phyloP scores from a whole-genome alignment of 306 rosid genomes.

The Dalbergia cochinchinensis region DNA sequence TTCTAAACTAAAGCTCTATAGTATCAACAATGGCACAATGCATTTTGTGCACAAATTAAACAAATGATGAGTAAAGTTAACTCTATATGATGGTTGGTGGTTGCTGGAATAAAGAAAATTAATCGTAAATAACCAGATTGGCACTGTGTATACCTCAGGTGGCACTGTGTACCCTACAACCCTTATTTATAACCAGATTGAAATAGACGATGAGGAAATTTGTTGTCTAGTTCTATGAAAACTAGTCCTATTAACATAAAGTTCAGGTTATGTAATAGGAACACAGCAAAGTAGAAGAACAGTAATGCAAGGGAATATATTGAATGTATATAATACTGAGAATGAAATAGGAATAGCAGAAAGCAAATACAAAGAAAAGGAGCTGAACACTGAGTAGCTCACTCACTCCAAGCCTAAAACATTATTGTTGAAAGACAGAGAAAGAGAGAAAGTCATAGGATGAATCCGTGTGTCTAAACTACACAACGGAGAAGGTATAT shows the following conservation, averaged over 20 bases:
- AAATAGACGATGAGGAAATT: not conserved
- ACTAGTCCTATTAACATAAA: not conserved
- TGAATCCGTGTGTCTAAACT: no score
- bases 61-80: not conserved
- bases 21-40: not conserved
- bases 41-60: slow-evolving; percentile 1
- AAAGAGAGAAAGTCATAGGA: no score
- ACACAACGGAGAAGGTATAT: no score
- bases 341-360: no score
- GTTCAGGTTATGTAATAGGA: not conserved
- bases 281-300: no score
- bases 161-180: not conserved
- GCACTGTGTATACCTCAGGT: slow-evolving; percentile 7
- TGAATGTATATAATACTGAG: no score
- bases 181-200: not conserved
- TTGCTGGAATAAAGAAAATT: slow-evolving; percentile 11
- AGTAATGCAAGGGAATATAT: no score
- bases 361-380: no score
- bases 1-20: slow-evolving; percentile 22
- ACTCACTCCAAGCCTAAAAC: no score
- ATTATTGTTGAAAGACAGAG: no score
- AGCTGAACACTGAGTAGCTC: no score
- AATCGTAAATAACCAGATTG: slow-evolving; percentile 10
- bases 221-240: no score
- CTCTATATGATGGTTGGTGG: not conserved